A percentile compares a stretch with the other conserved stretches of the same genome.
These are phyloP conservation scores for Russula compacta DNA, from an alignment of 768 basidiomycete genomes.

Conservation along the genomic window DNA sequence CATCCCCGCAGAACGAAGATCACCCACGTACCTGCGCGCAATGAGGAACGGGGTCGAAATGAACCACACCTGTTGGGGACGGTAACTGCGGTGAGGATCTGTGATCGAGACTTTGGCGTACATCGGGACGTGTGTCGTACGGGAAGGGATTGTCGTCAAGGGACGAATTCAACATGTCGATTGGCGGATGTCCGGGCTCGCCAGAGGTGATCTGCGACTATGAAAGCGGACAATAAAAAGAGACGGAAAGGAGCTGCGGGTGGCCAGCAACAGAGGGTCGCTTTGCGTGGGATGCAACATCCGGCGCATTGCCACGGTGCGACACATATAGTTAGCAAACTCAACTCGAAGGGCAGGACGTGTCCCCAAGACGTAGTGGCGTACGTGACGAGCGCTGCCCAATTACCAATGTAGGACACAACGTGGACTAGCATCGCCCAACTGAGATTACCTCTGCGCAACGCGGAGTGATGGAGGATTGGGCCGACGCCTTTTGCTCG, in stretches of 20 bases:
- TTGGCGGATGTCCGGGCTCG: slow-evolving; percentile 64
- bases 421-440: slow-evolving; percentile 70
- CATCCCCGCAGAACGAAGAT: not conserved
- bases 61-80: slow-evolving; percentile 51
- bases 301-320: slow-evolving; percentile 54
- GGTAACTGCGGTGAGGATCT: slow-evolving; percentile 13
- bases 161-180: slow-evolving; percentile 61
- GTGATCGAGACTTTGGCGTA: slow-evolving; percentile 23
- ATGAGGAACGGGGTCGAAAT: slow-evolving; percentile 73
- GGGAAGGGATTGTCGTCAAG: slow-evolving; percentile 51
- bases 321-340: not conserved
- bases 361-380: slow-evolving; percentile 18
- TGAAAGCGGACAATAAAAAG: slow-evolving; percentile 65
- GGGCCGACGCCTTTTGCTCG: slow-evolving; percentile 73
- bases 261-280: slow-evolving; percentile 48
- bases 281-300: slow-evolving; percentile 59
- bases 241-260: slow-evolving; percentile 64
- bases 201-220: slow-evolving; percentile 72
- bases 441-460: slow-evolving; percentile 58
- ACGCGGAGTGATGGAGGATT: slow-evolving; percentile 53
- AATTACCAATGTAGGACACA: slow-evolving; percentile 75
- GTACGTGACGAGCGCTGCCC: slow-evolving; percentile 64
- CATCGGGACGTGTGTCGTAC: slow-evolving; percentile 59
- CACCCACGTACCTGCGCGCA: slow-evolving; percentile 47
- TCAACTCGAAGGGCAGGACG: not conserved